These are phyloP conservation scores for Euphorbia schlechtendalii DNA, from an alignment of 441 rosid genomes.

Conservation along the genomic window DNA sequence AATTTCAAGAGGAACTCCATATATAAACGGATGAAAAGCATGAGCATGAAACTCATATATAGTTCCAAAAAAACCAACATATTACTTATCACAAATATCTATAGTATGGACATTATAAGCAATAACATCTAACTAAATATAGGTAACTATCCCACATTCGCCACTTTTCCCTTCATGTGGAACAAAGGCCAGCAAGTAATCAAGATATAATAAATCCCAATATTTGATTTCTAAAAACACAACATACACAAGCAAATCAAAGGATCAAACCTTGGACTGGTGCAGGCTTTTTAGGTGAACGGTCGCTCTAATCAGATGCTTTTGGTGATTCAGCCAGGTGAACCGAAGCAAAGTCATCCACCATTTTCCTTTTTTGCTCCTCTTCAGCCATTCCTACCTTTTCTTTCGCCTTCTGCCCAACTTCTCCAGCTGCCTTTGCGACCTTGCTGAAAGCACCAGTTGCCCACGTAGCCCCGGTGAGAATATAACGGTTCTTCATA, in stretches of 20 bases:
- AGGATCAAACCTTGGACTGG: conserved; percentile 57
- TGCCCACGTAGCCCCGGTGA: conserved; percentile 66
- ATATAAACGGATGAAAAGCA: neutral
- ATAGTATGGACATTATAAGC: conserved; percentile 7
- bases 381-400: conserved; percentile 60
- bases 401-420: conserved; percentile 81
- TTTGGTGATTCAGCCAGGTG: conserved; percentile 55
- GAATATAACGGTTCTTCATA: conserved; percentile 70
- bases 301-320: conserved; percentile 29
- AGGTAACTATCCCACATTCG: conserved; percentile 14
- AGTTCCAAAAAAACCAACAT: neutral
- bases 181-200: conserved; percentile 14
- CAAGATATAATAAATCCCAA: conserved; percentile 13
- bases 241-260: conserved; percentile 25
- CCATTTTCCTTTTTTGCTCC: conserved; percentile 50
- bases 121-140: conserved; percentile 13
- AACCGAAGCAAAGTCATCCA: conserved; percentile 51
- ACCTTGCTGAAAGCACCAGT: conserved; percentile 72
- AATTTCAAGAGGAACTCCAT: neutral
- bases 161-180: neutral
- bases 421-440: conserved; percentile 80
- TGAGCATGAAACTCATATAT: conserved; percentile 3
- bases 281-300: conserved; percentile 43
- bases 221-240: neutral
- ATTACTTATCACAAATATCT: neutral